These are phyloP conservation scores for Penicillium sp. DNA, from an alignment of 2,329 filamentous ascomycete genomes.

Conservation along the genomic window DNA sequence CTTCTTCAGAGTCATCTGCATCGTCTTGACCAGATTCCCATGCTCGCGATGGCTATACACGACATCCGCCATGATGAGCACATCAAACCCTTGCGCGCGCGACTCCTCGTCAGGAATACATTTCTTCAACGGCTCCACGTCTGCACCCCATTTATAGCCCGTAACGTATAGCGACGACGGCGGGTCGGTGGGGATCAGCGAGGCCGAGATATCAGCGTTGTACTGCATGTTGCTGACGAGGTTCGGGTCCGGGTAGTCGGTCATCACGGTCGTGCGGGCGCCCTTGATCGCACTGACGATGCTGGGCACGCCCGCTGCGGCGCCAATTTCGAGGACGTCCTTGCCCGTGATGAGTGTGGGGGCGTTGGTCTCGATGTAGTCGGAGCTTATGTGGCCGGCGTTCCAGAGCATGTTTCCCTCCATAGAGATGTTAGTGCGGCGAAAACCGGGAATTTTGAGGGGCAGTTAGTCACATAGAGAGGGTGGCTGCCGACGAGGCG, in stretches of 20 bases:
- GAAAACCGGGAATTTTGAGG: constrained; percentile 1
- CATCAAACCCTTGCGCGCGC: constrained; percentile 64
- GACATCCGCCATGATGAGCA: constrained; percentile 84
- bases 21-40: constrained; percentile 72
- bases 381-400: constrained; percentile 76
- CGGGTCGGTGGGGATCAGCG: constrained; percentile 41
- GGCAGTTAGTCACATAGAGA: constrained; percentile 67
- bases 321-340: constrained; percentile 86
- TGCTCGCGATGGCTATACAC: constrained; percentile 93
- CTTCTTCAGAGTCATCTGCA: constrained; percentile 68
- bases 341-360: constrained; percentile 63
- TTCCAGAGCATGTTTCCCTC: constrained; percentile 90
- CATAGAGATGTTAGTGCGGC: constrained; percentile 18
- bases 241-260: constrained; percentile 85
- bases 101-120: constrained; percentile 55
- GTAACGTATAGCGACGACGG: constrained; percentile 59
- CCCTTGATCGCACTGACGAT: constrained; percentile 76
- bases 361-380: constrained; percentile 76
- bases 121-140: constrained; percentile 62
- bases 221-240: constrained; percentile 78
- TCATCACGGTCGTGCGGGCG: constrained; percentile 73
- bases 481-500: constrained; percentile 86
- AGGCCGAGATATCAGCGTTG: constrained; percentile 69
- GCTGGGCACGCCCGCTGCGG: constrained; percentile 82
- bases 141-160: constrained; percentile 84